Evolutionary conservation across 805 yeast genomes (phyloP).

Genomic region (Saccharomycopsis sp.): DNA sequence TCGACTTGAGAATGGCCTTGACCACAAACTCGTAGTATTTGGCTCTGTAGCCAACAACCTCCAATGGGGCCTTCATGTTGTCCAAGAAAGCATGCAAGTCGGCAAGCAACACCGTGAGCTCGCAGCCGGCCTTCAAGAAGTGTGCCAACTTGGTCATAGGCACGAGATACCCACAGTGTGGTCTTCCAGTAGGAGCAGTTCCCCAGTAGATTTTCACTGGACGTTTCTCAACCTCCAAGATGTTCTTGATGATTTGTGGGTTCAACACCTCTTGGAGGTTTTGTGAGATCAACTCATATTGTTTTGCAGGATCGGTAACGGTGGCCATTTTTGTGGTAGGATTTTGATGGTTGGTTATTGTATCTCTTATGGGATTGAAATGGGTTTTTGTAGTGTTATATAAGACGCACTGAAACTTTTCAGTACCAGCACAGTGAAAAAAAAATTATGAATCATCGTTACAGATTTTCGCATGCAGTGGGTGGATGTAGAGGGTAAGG

Average conservation of each 20-base stretch:
- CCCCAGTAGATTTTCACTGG: slow-evolving; percentile 95
- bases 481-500: too few species aligned
- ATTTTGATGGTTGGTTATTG: background rate
- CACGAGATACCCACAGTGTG: slow-evolving; percentile 98
- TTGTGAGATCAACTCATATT: slow-evolving; percentile 70
- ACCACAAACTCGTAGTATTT: slow-evolving; percentile 79
- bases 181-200: slow-evolving; percentile 98
- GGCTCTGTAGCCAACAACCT: slow-evolving; percentile 83
- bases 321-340: slow-evolving; percentile 6
- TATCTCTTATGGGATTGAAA: too few species aligned
- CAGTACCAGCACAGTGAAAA: too few species aligned
- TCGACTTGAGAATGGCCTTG: slow-evolving; percentile 76
- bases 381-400: too few species aligned
- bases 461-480: too few species aligned
- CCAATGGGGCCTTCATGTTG: slow-evolving; percentile 97
- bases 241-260: slow-evolving; percentile 77
- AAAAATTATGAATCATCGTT: too few species aligned
- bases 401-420: too few species aligned
- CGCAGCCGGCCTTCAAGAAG: slow-evolving; percentile 92
- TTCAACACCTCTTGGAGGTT: slow-evolving; percentile 89
- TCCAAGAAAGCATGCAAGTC: slow-evolving; percentile 96
- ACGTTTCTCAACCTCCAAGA: slow-evolving; percentile 73
- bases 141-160: slow-evolving; percentile 97
- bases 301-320: slow-evolving; percentile 45
- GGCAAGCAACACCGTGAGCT: slow-evolving; percentile 84